phyloP scores from a whole-genome alignment of 73 alveolate species.

The Paramecium biaurelia region DNA sequence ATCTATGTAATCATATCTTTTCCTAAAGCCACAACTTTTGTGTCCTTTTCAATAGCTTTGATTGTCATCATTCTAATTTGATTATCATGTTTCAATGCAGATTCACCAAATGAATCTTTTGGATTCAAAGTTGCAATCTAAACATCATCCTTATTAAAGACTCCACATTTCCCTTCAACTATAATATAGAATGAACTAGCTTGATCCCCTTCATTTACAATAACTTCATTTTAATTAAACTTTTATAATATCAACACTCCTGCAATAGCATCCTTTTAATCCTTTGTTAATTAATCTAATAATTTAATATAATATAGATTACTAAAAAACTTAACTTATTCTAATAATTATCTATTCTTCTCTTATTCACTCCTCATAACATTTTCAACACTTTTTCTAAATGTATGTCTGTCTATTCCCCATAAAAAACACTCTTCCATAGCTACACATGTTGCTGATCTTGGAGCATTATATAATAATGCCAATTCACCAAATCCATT shows the following conservation, averaged over 20 bases:
- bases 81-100: conserved; percentile 41
- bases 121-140: conserved; percentile 27
- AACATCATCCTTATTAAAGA: neutral
- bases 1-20: conserved; percentile 62
- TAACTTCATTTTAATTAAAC: neutral
- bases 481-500: conserved; percentile 72
- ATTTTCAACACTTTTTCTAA: conserved; percentile 61
- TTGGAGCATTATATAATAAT: conserved; percentile 67
- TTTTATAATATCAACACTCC: neutral
- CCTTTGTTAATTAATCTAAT: conserved; percentile 20
- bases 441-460: conserved; percentile 67
- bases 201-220: conserved; percentile 43
- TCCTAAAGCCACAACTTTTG: conserved; percentile 62
- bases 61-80: conserved; percentile 59
- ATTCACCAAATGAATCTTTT: conserved; percentile 44
- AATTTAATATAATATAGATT: neutral
- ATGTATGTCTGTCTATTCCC: conserved; percentile 67
- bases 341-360: conserved; percentile 57
- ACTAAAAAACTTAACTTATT: conserved; percentile 58
- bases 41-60: conserved; percentile 53
- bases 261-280: conserved; percentile 31
- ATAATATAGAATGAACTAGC: conserved; percentile 49
- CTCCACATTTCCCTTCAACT: conserved; percentile 42
- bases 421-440: conserved; percentile 63
- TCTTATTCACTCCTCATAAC: conserved; percentile 60